Evolutionary conservation across 768 basidiomycete genomes (phyloP).

Genomic region (Sistotremastrum niveocremeum): DNA sequence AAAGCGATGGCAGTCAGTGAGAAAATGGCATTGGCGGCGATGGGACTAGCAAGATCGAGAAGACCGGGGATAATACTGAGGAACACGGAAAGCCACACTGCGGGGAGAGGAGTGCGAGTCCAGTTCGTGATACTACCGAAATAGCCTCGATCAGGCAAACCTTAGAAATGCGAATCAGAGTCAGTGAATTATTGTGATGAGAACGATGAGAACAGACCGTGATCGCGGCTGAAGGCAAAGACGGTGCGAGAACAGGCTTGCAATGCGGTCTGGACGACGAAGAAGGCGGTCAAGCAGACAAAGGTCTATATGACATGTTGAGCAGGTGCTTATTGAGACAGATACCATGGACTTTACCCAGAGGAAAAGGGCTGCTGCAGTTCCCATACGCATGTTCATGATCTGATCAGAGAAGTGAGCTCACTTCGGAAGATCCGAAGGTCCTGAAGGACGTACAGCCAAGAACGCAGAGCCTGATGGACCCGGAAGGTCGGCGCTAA

Average conservation of each 20-base stretch:
- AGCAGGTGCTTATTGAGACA: neutral
- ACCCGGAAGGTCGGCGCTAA: conserved; percentile 52
- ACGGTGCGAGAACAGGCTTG: conserved; percentile 75
- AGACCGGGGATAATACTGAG: conserved; percentile 57
- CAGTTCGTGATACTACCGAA: conserved; percentile 51
- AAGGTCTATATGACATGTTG: conserved; percentile 29
- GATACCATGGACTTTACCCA: conserved; percentile 37
- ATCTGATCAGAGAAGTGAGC: conserved; percentile 30
- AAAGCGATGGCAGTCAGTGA: conserved; percentile 67
- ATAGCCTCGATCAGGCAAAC: conserved; percentile 64
- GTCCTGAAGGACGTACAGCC: conserved; percentile 23
- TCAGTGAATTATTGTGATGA: neutral
- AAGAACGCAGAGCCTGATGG: conserved; percentile 61
- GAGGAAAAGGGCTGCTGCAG: conserved; percentile 57
- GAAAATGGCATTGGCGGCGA: conserved; percentile 73
- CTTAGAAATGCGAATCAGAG: conserved; percentile 17
- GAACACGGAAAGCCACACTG: conserved; percentile 61
- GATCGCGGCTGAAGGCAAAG: conserved; percentile 76
- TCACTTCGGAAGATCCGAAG: neutral
- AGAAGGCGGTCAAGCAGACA: conserved; percentile 79
- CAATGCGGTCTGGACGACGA: conserved; percentile 66
- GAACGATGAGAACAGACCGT: conserved; percentile 27
- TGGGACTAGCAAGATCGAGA: conserved; percentile 61
- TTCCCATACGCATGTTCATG: conserved; percentile 64
- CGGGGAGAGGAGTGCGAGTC: conserved; percentile 65